A percentile compares a stretch with the other conserved stretches of the same genome.
These are phyloP conservation scores for Vitis hybrid DNA, from an alignment of 177 flowering plant species.

Conservation along the genomic window DNA sequence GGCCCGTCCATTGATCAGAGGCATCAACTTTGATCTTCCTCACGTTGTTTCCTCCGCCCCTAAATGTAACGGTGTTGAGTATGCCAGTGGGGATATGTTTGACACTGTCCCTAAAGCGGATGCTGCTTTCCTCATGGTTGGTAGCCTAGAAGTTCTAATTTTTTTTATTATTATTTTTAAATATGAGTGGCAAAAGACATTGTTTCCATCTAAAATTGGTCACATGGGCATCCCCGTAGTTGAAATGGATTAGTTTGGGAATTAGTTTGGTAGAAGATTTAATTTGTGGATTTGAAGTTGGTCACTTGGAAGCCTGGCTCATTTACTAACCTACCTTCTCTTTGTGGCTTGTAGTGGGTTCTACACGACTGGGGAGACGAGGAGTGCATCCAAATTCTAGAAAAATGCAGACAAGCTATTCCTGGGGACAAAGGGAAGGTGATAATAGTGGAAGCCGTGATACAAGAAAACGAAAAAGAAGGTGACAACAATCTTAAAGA, in stretches of 20 bases:
- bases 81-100: conserved; percentile 70
- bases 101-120: conserved; percentile 48
- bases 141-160: background rate
- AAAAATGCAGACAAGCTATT: conserved; percentile 51
- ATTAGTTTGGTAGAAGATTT: no score
- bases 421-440: conserved; percentile 49
- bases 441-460: conserved; percentile 51
- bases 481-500: conserved; percentile 20
- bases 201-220: no score
- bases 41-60: conserved; percentile 49
- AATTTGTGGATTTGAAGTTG: no score
- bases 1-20: conserved; percentile 57
- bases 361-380: conserved; percentile 71
- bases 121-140: conserved; percentile 51
- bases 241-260: no score
- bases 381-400: conserved; percentile 54
- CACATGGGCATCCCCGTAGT: no score
- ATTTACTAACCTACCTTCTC: no score
- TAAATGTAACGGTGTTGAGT: conserved; percentile 26
- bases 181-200: no score
- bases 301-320: no score
- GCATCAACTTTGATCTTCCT: conserved; percentile 73
- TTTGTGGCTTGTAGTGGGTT: conserved; percentile 33
- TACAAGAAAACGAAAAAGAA: conserved; percentile 26
- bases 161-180: no score